Percentiles rank a stretch among this genome's conserved stretches.
Conservation (phyloP, 345 rosid species). For the Populus tremula region DNA sequence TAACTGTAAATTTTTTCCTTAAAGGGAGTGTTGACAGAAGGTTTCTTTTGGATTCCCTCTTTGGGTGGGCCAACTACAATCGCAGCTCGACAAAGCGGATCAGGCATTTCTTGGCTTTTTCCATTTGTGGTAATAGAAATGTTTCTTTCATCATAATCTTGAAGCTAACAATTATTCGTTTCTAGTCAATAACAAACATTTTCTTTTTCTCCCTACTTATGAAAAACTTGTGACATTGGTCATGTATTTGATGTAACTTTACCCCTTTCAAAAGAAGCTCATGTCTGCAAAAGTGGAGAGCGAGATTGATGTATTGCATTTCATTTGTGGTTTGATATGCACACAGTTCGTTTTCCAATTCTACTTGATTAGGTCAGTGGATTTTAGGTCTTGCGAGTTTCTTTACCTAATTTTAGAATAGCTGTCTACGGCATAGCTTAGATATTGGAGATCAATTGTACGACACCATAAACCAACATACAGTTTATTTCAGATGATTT, state of each 20-base stretch:
- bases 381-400: background rate
- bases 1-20: constrained; percentile 14
- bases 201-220: background rate
- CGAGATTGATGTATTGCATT: background rate
- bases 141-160: constrained; percentile 6
- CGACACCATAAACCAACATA: background rate
- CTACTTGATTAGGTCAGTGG: background rate
- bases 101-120: constrained; percentile 93
- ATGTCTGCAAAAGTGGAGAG: background rate
- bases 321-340: background rate
- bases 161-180: background rate
- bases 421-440: background rate
- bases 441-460: background rate
- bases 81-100: constrained; percentile 96
- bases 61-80: constrained; percentile 91
- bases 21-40: constrained; percentile 88
- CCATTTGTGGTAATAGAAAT: constrained; percentile 82
- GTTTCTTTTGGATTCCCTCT: constrained; percentile 99
- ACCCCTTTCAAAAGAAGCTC: background rate
- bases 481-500: background rate
- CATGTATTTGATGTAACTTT: background rate
- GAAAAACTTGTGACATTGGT: background rate
- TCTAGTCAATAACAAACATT: background rate
- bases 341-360: background rate
- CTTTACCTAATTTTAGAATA: background rate